These are phyloP conservation scores for Schwanniomyces occidentalis DNA, from an alignment of 805 yeast species.

Conservation along the genomic window DNA sequence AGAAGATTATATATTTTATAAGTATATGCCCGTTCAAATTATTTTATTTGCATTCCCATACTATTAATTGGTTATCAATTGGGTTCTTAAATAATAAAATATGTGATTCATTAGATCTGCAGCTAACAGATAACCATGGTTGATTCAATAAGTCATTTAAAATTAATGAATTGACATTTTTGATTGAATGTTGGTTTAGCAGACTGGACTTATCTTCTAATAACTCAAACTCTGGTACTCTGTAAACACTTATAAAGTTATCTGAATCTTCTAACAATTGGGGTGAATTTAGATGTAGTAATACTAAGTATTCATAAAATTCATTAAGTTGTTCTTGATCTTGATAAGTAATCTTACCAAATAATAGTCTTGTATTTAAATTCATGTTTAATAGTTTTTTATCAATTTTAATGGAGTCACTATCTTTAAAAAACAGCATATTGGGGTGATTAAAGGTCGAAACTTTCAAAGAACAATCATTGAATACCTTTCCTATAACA, in stretches of 20 bases:
- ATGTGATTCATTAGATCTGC: no score
- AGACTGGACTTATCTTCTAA: background rate
- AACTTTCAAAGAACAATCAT: constrained; percentile 1
- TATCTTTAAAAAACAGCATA: background rate
- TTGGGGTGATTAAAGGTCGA: background rate
- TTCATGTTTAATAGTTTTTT: background rate
- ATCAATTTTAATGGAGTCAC: constrained; percentile 5
- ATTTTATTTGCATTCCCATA: no score
- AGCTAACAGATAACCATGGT: no score
- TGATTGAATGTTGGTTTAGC: background rate
- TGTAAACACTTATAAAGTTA: constrained; percentile 5
- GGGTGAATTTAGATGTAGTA: constrained; percentile 16
- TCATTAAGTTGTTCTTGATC: constrained; percentile 2
- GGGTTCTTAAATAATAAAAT: no score
- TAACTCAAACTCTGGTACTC: background rate
- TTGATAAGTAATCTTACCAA: constrained; percentile 1
- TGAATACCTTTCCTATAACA: constrained; percentile 4
- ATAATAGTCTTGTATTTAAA: background rate
- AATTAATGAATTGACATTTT: background rate
- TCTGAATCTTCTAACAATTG: constrained; percentile 10
- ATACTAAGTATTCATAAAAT: constrained; percentile 18
- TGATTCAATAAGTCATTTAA: background rate
- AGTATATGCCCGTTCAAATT: no score
- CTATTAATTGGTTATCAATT: no score
- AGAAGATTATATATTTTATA: no score